Conservation (phyloP, 352 stramenopile genomes). For the Pilasporangium apinafurcum region DNA sequence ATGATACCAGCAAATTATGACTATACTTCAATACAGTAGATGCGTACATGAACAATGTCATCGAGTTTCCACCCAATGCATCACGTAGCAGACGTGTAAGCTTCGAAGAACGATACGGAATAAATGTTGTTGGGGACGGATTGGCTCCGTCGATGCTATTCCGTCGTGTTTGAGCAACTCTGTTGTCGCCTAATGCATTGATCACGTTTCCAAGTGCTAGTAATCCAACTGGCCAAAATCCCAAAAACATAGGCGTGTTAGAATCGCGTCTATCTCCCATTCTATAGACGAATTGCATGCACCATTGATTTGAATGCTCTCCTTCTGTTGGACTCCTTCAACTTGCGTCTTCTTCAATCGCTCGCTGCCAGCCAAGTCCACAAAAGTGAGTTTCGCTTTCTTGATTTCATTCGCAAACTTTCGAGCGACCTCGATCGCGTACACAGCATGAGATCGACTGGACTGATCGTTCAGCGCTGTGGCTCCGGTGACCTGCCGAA, state of each 20-base stretch:
- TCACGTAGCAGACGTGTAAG: constrained; percentile 49
- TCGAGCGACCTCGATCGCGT: constrained; percentile 41
- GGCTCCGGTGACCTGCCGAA: constrained; percentile 23
- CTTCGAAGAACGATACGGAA: constrained; percentile 49
- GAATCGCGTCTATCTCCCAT: not conserved
- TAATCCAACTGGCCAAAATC: constrained; percentile 25
- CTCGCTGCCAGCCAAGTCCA: constrained; percentile 54
- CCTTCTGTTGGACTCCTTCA: constrained; percentile 35
- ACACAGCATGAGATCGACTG: constrained; percentile 56
- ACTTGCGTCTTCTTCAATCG: constrained; percentile 46
- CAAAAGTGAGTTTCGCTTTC: constrained; percentile 52
- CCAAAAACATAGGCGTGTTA: too few species aligned
- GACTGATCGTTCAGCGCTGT: constrained; percentile 59
- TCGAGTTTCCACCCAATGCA: constrained; percentile 46
- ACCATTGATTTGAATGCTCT: constrained; percentile 65
- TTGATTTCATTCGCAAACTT: constrained; percentile 35
- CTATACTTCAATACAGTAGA: not conserved
- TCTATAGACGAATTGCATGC: too few species aligned
- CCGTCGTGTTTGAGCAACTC: constrained; percentile 11
- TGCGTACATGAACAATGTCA: constrained; percentile 50
- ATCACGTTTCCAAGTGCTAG: constrained; percentile 50
- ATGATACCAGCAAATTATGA: not conserved
- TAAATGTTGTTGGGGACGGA: constrained; percentile 6
- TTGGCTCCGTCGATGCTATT: constrained; percentile 7
- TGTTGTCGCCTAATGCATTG: constrained; percentile 41